Conservation (phyloP, 139 green algal species). For the Chlorella sp. region DNA sequence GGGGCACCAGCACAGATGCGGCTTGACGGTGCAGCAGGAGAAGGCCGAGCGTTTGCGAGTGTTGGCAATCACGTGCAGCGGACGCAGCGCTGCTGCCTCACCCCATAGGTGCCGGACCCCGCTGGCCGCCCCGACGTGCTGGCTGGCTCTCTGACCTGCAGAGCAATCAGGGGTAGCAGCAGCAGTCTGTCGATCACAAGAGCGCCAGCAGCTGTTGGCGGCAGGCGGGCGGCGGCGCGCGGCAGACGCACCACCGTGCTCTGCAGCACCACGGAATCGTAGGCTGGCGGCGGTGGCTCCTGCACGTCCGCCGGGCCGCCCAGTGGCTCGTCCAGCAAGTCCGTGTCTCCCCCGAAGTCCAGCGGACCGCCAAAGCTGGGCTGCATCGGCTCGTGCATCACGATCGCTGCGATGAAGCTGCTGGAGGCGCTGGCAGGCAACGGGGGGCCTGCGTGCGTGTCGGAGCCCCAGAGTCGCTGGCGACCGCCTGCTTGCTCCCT, state of each 20-base stretch:
- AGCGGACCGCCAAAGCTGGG: conserved; percentile 12
- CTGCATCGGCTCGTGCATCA: no score
- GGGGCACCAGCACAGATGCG: no score
- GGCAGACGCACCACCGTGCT: background rate
- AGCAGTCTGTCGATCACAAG: background rate
- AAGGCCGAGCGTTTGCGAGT: no score
- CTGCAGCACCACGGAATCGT: conserved; percentile 52
- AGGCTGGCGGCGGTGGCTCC: conserved; percentile 43
- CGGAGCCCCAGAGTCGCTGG: no score
- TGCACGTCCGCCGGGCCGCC: background rate
- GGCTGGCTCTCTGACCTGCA: conserved; percentile 17
- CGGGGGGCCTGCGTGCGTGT: no score
- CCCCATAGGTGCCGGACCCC: conserved; percentile 11
- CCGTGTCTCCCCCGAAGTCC: background rate
- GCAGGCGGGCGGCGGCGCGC: background rate
- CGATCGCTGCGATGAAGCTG: no score
- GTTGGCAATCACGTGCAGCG: background rate
- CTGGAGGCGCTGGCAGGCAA: no score
- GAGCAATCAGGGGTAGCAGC: background rate
- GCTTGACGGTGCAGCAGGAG: no score
- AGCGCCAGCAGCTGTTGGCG: background rate
- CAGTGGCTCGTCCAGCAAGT: background rate
- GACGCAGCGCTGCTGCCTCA: background rate
- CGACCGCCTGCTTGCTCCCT: no score
- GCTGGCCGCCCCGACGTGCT: conserved; percentile 1